Evolutionary conservation across 768 basidiomycete species (phyloP).

Genomic region (Termitomyces sp.): DNA sequence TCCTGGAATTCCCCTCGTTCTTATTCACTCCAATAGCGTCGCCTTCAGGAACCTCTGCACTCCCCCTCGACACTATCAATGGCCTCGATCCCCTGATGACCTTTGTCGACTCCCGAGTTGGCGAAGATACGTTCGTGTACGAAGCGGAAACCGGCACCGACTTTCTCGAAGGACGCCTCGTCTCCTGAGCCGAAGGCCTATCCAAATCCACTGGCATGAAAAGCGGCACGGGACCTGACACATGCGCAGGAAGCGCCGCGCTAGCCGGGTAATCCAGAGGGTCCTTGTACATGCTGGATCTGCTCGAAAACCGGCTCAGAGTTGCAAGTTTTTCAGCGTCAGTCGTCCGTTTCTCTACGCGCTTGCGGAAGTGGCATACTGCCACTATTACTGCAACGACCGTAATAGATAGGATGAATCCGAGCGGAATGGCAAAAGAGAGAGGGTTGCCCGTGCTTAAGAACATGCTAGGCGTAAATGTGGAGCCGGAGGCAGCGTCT

Average conservation of each 20-base stretch:
- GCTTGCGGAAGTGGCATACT: slow-evolving; percentile 22
- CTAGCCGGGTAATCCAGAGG: slow-evolving; percentile 15
- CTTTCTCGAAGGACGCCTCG: slow-evolving; percentile 7
- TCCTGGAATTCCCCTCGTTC: neutral
- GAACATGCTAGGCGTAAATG: slow-evolving; percentile 14
- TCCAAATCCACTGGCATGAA: slow-evolving; percentile 16
- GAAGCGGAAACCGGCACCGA: slow-evolving; percentile 7
- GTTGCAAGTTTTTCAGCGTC: slow-evolving; percentile 16
- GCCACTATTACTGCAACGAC: slow-evolving; percentile 23
- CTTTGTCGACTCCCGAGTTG: neutral
- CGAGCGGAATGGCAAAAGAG: slow-evolving; percentile 29
- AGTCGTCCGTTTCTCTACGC: slow-evolving; percentile 13
- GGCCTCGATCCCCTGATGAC: slow-evolving; percentile 6
- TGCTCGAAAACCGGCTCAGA: slow-evolving; percentile 12
- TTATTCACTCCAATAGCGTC: neutral
- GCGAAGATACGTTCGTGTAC: slow-evolving; percentile 3
- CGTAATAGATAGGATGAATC: slow-evolving; percentile 25
- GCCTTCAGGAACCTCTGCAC: neutral
- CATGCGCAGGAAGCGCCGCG: slow-evolving; percentile 12
- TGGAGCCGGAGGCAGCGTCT: slow-evolving; percentile 1
- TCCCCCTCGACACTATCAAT: neutral
- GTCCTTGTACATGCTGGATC: slow-evolving; percentile 14
- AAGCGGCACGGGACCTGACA: slow-evolving; percentile 14
- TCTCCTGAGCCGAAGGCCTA: slow-evolving; percentile 3
- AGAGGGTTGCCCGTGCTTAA: slow-evolving; percentile 22